Evolutionary conservation across 108 stramenopile genomes (phyloP), one percentile per base, ranked within the genome.

Genomic region (Asterionellopsis glacialis): DNA sequence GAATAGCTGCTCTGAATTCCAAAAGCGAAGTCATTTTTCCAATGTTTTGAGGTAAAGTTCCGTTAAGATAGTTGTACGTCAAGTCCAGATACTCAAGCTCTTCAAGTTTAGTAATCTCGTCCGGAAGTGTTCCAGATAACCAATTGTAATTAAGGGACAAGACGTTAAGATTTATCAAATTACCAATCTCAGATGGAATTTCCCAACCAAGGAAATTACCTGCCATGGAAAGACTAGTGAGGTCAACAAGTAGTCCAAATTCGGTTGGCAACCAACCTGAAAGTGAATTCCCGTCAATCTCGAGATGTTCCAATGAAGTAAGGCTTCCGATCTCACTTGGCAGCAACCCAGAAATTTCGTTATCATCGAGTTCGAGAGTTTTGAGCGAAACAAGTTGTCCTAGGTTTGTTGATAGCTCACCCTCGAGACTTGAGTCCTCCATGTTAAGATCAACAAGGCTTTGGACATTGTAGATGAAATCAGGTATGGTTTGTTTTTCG

Each of bases 301-400:
- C 69, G 72, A 93, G 60, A 38, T 72, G 80, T 25, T 74, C 63
- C 16, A 93, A 70, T 59, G 70, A 83, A 21, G 68, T 49, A 11
- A 87, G 84, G 19, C 74, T 75, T 19, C 62, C 84, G 28, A 93
- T 79, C n/a, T 68, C 69, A 27, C 55, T 41, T 43, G 85, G 88
- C 11, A 77, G 23, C 11, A 57, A 44, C 14, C 70, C 70, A 1
- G 39, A 51, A 27, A 77, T 18, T 27, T 19, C n/a, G 57, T 69
- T 77, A 14, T 41, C 28, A 22, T 63, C 56, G 7, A 77, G 33
- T 43, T 64, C 56, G 12, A 77, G 45, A 6, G 26, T 55, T 1
- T 48, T 9, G 5, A 48, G 21, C 9, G 9, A 9, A 7, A 48
- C 6, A 16, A 79, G 42, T 1, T 45, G 9, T 16, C 69, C 77